A percentile compares a stretch with the other conserved stretches of the same genome.
Evolutionary conservation across 306 rosid species (phyloP).

Genomic region (Morella rubra): DNA sequence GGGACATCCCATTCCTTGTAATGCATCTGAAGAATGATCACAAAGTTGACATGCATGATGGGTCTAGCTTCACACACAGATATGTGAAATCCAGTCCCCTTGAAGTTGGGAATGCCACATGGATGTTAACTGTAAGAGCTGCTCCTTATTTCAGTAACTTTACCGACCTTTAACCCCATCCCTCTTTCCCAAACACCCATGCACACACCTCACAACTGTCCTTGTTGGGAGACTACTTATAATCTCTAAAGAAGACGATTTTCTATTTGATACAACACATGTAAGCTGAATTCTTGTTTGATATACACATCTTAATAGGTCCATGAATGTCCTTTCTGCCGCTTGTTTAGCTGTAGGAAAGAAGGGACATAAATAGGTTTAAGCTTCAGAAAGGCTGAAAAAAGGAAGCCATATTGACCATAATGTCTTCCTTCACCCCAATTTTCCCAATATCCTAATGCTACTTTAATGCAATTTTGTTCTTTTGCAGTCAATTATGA

Average conservation of each 20-base stretch:
- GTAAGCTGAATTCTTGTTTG: background rate
- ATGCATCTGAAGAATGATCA: conserved; percentile 52
- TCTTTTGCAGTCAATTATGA: background rate
- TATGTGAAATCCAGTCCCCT: conserved; percentile 57
- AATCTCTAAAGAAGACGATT: no score
- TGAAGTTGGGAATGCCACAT: conserved; percentile 55
- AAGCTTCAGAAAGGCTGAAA: background rate
- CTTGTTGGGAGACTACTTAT: background rate
- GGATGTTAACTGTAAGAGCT: conserved; percentile 53
- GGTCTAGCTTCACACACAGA: conserved; percentile 55
- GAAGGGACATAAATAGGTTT: background rate
- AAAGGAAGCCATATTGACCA: background rate
- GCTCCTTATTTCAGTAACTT: background rate
- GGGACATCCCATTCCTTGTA: conserved; percentile 50
- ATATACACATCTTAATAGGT: background rate
- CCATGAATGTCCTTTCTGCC: background rate
- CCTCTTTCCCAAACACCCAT: background rate
- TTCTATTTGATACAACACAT: background rate
- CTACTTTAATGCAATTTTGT: background rate
- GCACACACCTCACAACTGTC: background rate
- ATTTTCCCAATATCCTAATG: background rate
- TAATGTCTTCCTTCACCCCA: background rate
- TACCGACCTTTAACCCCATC: no score
- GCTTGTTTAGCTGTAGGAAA: background rate
- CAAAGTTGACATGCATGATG: conserved; percentile 62